phyloP scores from a whole-genome alignment of 2,329 filamentous ascomycete species.

The Aspergillus japonicus region DNA sequence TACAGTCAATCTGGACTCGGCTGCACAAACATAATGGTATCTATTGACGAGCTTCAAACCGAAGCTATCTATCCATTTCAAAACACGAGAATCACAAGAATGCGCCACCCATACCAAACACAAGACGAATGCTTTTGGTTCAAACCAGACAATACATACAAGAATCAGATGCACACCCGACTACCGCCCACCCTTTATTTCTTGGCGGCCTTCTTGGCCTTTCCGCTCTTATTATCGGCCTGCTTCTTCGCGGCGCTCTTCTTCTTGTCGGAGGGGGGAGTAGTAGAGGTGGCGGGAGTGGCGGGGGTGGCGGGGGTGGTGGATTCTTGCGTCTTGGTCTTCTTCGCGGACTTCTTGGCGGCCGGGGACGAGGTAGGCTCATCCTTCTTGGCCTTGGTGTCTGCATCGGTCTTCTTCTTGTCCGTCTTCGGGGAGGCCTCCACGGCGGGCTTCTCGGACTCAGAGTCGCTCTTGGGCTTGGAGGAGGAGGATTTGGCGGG shows the following conservation, averaged over 20 bases:
- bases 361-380: conserved; percentile 11
- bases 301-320: neutral
- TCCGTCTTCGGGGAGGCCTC: conserved; percentile 9
- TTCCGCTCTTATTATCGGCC: conserved; percentile 15
- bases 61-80: conserved; percentile 15
- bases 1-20: too few relatives aligned
- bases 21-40: too few relatives aligned
- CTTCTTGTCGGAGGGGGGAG: conserved; percentile 10
- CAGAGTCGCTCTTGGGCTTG: conserved; percentile 26
- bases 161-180: conserved; percentile 15
- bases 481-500: conserved; percentile 20
- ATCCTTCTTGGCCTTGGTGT: conserved; percentile 23
- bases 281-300: neutral
- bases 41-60: neutral
- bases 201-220: conserved; percentile 32
- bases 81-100: neutral
- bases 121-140: conserved; percentile 17
- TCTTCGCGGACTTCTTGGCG: conserved; percentile 21
- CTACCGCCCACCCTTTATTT: conserved; percentile 14
- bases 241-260: conserved; percentile 23
- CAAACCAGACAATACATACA: conserved; percentile 10
- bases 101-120: conserved; percentile 20
- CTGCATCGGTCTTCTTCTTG: conserved; percentile 22
- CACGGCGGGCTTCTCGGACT: conserved; percentile 12
- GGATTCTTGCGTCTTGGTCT: conserved; percentile 5